Percentiles rank a stretch among this genome's conserved stretches.
Evolutionary conservation across 768 basidiomycete species (phyloP).

Genomic region (Megacollybia marginata): DNA sequence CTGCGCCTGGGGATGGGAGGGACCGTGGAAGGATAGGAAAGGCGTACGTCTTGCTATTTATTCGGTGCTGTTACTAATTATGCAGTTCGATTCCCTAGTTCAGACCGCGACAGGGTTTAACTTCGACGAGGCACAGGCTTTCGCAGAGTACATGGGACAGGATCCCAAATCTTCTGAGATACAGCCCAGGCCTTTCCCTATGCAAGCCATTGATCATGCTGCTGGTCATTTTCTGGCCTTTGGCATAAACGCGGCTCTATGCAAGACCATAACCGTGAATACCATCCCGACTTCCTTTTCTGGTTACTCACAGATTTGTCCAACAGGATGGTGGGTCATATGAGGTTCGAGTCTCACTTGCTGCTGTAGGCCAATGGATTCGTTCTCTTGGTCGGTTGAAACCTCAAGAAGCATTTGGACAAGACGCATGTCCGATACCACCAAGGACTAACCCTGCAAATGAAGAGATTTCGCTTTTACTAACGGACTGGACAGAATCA

Average conservation of each 20-base stretch:
- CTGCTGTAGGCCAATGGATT: slow-evolving; percentile 49
- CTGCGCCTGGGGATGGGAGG: slow-evolving; percentile 50
- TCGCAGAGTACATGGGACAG: slow-evolving; percentile 20
- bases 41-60: not conserved
- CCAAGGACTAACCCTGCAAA: slow-evolving; percentile 16
- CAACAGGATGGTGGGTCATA: slow-evolving; percentile 52
- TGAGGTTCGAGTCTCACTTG: slow-evolving; percentile 54
- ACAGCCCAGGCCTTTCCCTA: slow-evolving; percentile 33
- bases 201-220: slow-evolving; percentile 56
- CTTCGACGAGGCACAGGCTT: slow-evolving; percentile 46
- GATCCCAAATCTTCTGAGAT: not conserved
- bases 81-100: slow-evolving; percentile 58
- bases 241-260: slow-evolving; percentile 49
- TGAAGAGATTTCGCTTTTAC: slow-evolving; percentile 28
- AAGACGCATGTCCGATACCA: slow-evolving; percentile 29
- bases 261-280: slow-evolving; percentile 41
- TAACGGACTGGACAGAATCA: slow-evolving; percentile 20
- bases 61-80: not conserved
- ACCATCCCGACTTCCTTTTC: not conserved
- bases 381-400: slow-evolving; percentile 42
- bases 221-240: slow-evolving; percentile 54
- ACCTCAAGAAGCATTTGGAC: slow-evolving; percentile 33
- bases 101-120: slow-evolving; percentile 60
- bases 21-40: slow-evolving; percentile 37
- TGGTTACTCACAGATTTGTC: not conserved